These are phyloP conservation scores for Brassica nigra DNA, from an alignment of 345 rosid species.

Conservation along the genomic window DNA sequence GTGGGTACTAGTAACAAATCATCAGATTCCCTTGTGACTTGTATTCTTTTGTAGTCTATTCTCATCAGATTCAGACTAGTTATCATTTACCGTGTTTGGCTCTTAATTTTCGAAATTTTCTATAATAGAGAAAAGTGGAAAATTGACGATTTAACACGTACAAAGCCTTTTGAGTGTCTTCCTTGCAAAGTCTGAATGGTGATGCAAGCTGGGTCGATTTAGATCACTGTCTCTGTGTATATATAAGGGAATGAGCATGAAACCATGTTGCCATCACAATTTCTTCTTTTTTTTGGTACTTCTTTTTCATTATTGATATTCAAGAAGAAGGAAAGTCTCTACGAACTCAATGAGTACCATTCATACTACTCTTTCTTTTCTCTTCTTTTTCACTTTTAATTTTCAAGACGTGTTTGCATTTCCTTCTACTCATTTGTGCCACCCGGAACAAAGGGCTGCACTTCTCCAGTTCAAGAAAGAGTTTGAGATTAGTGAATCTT, in stretches of 20 bases:
- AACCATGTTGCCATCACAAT: neutral
- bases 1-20: neutral
- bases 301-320: neutral
- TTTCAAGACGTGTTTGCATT: neutral
- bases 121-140: neutral
- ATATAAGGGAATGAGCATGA: neutral
- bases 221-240: neutral
- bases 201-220: neutral
- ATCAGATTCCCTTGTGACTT: neutral
- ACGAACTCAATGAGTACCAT: neutral
- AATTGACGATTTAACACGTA: neutral
- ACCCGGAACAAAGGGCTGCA: neutral
- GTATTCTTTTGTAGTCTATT: neutral
- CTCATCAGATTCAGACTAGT: neutral
- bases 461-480: neutral
- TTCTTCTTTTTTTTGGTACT: neutral
- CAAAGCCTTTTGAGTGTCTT: no score
- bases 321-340: conserved; percentile 1
- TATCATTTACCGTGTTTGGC: neutral
- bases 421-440: neutral
- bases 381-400: neutral
- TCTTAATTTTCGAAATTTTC: neutral
- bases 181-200: neutral
- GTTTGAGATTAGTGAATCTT: neutral
- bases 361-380: neutral